Conservation (phyloP, 2,329 filamentous ascomycete genomes). For the Scorias spongiosa region DNA sequence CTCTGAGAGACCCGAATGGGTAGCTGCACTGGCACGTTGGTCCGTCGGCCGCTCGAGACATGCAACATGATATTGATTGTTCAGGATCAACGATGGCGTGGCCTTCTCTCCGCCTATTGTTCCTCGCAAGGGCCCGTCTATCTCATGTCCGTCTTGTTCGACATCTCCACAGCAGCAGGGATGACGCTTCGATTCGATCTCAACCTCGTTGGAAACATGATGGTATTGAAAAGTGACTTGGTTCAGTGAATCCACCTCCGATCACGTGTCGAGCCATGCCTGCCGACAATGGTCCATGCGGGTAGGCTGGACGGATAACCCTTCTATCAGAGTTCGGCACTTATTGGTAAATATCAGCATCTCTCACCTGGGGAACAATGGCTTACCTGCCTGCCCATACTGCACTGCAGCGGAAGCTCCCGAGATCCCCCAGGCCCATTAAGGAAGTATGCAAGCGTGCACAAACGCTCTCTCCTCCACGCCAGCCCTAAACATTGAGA, state of each 20-base stretch:
- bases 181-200: conserved; percentile 8
- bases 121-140: conserved; percentile 23
- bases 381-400: not conserved
- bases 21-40: conserved; percentile 31
- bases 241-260: conserved; percentile 6
- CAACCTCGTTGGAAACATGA: conserved; percentile 7
- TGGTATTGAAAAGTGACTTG: not conserved
- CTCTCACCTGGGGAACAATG: not conserved
- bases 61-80: conserved; percentile 28
- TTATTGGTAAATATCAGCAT: not conserved
- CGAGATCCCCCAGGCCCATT: conserved; percentile 1
- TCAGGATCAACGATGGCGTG: conserved; percentile 23
- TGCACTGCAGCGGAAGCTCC: not conserved
- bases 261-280: conserved; percentile 6
- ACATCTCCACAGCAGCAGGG: conserved; percentile 9
- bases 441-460: not conserved
- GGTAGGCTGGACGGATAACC: conserved; percentile 1
- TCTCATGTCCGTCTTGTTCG: conserved; percentile 19
- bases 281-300: not conserved
- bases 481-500: too few species aligned
- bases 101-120: conserved; percentile 30
- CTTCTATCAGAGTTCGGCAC: not conserved
- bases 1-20: conserved; percentile 23
- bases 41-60: conserved; percentile 25
- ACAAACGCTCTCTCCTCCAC: not conserved